These are phyloP conservation scores for Athelia sp. DNA, from an alignment of 1,284 basidiomycete species.

Conservation along the genomic window DNA sequence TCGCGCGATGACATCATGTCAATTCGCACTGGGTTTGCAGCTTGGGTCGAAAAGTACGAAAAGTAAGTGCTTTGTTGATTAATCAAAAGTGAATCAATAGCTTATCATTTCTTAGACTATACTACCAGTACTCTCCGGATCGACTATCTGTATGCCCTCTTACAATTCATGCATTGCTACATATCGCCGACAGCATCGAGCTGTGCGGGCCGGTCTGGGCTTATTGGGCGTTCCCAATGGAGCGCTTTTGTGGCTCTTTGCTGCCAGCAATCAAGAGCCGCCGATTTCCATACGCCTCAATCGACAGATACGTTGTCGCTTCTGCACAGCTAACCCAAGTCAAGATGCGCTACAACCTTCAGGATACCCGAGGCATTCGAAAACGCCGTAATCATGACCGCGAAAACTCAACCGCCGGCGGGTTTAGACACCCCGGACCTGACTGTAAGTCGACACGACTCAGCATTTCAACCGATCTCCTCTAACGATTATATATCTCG, in stretches of 20 bases:
- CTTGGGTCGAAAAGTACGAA: constrained; percentile 21
- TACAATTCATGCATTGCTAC: constrained; percentile 22
- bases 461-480: constrained; percentile 9
- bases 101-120: background rate
- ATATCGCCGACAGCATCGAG: constrained; percentile 20
- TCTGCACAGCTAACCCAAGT: constrained; percentile 23
- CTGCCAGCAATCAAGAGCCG: constrained; percentile 20
- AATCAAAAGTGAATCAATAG: background rate
- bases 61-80: constrained; percentile 7
- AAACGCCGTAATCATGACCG: background rate
- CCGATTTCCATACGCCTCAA: constrained; percentile 22
- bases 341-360: background rate
- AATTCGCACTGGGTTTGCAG: constrained; percentile 8
- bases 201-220: constrained; percentile 21
- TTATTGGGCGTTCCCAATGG: constrained; percentile 26
- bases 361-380: background rate
- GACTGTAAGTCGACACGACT: constrained; percentile 17
- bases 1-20: constrained; percentile 7
- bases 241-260: constrained; percentile 25
- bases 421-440: background rate
- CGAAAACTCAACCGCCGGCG: background rate
- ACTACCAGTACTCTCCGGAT: constrained; percentile 17
- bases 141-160: constrained; percentile 19
- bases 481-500: too few species aligned
- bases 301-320: constrained; percentile 22